Evolutionary conservation across 352 stramenopile species (phyloP), one percentile per base, ranked within the genome.

Genomic region (Pythium chondricola): DNA sequence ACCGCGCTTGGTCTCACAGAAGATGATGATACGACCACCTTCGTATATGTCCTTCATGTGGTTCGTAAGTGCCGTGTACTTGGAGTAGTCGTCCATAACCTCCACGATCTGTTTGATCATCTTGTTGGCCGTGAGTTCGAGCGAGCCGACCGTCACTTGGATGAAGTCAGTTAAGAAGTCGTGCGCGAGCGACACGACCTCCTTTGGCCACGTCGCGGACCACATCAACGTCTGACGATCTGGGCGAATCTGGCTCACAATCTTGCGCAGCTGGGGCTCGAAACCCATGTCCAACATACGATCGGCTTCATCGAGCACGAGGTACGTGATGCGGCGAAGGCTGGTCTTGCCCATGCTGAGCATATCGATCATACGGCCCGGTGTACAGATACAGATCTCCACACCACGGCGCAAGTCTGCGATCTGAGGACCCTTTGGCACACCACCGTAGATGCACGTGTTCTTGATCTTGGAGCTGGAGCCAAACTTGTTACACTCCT

Each of bases 151-250:
- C 0, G 83, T 95, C 14, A 99, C 96, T 72, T 99, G 95, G 52
- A 96, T 95, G 56, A 98, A 98, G 63, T 98, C 96, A 20, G 96
- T 89, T 22, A 99, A 61, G 65, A 99, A 99, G 55, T 99, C 96
- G 31, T 94, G 82, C 17, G 97, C 96, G 18, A 99, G 74, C 27
- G 78, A 79, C 53, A 98, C 85, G 39, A 99, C 96, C 60, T 98
- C 95, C 67, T 98, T 98, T 6, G 97, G 96, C 96, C 96, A 99
- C 10, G 97, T 99, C 21, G 97, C 97, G 13, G 78, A 96, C 91
- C 95, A 99, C 93, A 99, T 98, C 13, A 99, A 82, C 40, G 97
- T 98, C 74, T 99, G 97, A 55, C 96, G 84, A 68, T 99, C 90
- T 20, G 95, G 96, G 10, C 95, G 88, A 58, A 99, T 99, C 68